Percentiles rank a stretch among this genome's conserved stretches.
Conservation (phyloP, 176 grass and related monocot genomes). For the Triticum timopheevii region DNA sequence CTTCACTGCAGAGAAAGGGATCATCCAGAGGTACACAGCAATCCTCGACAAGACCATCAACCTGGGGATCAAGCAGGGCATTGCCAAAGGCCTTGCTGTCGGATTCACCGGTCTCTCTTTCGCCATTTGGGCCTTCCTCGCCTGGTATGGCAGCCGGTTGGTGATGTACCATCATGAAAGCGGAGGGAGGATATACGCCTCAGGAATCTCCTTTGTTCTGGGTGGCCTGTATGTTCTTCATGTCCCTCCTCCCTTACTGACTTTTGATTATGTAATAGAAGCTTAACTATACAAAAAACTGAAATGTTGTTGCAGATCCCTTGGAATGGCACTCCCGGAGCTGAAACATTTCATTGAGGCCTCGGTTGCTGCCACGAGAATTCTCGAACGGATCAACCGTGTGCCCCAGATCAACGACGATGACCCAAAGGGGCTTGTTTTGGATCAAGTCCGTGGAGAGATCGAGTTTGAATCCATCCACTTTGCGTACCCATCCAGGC, state of each 20-base stretch:
- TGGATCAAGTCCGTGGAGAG: conserved; percentile 60
- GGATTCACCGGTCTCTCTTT: conserved; percentile 85
- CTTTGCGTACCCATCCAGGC: conserved; percentile 89
- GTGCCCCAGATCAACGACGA: conserved; percentile 65
- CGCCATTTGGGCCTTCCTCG: conserved; percentile 92
- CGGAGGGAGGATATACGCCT: conserved; percentile 89
- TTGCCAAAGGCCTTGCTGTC: conserved; percentile 83
- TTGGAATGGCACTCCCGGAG: conserved; percentile 97
- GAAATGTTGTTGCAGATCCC: conserved; percentile 62
- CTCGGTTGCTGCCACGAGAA: conserved; percentile 79
- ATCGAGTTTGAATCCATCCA: conserved; percentile 63
- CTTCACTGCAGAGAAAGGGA: conserved; percentile 86
- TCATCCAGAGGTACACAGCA: conserved; percentile 62
- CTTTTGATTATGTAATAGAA: conserved; percentile 11
- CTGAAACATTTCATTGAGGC: conserved; percentile 94
- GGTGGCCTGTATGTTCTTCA: conserved; percentile 80
- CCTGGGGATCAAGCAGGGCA: conserved; percentile 93
- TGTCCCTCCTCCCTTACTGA: neutral
- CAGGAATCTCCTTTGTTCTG: conserved; percentile 94
- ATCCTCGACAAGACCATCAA: conserved; percentile 77
- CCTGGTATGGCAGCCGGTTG: conserved; percentile 86
- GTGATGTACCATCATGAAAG: conserved; percentile 83
- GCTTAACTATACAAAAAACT: conserved; percentile 4
- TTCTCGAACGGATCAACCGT: conserved; percentile 74
- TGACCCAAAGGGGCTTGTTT: conserved; percentile 51